These are phyloP conservation scores for Macadamia integrifolia DNA, from an alignment of 164 flowering plant genomes.

Conservation along the genomic window DNA sequence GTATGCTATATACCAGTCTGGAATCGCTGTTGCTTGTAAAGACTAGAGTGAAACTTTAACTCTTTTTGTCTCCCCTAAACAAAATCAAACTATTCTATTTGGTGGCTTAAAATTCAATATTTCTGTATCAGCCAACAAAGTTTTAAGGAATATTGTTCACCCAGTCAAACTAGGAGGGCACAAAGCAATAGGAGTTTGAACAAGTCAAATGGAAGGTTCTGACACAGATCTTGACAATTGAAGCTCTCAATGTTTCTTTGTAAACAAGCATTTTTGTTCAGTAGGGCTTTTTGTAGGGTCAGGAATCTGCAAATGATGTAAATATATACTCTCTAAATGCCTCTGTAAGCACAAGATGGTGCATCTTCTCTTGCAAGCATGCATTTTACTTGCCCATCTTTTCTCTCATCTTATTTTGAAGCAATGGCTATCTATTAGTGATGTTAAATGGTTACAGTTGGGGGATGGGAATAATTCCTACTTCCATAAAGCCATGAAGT, in stretches of 20 bases:
- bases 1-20: constrained; percentile 3
- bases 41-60: not conserved
- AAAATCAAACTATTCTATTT: not conserved
- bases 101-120: not conserved
- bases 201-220: not conserved
- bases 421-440: too few species aligned
- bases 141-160: not conserved
- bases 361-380: too few species aligned
- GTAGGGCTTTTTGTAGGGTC: not conserved
- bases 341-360: too few species aligned
- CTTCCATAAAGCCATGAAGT: too few species aligned
- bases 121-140: constrained; percentile 3
- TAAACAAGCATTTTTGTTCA: not conserved
- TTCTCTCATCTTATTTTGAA: too few species aligned
- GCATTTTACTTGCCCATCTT: too few species aligned
- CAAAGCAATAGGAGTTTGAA: not conserved
- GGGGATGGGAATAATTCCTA: too few species aligned
- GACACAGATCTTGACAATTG: not conserved
- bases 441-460: too few species aligned
- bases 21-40: not conserved
- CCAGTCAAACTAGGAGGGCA: not conserved
- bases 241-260: not conserved
- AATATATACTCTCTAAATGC: too few species aligned
- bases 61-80: not conserved
- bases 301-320: not conserved